These are phyloP conservation scores for Ploettnerulaceae sp. DNA, from an alignment of 2,329 filamentous ascomycete species.

Conservation along the genomic window DNA sequence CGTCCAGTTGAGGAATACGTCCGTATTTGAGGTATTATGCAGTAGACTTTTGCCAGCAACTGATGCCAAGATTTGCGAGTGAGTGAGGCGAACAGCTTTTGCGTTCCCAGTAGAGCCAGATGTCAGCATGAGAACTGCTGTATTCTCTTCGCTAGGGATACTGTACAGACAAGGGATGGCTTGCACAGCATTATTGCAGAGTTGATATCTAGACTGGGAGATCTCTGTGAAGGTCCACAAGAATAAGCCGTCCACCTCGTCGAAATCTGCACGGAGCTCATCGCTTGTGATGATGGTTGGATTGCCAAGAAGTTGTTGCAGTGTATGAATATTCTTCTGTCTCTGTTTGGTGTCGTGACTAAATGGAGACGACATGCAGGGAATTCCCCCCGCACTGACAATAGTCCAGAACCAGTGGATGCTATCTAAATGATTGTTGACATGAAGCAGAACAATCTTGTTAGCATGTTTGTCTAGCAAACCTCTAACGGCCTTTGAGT, in stretches of 20 bases:
- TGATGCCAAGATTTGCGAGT: slow-evolving; percentile 41
- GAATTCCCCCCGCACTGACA: slow-evolving; percentile 34
- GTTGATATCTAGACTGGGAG: neutral
- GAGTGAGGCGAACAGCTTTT: slow-evolving; percentile 45
- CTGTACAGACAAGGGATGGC: neutral
- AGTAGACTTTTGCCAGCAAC: slow-evolving; percentile 11
- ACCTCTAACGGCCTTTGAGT: neutral
- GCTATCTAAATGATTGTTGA: slow-evolving; percentile 36
- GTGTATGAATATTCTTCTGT: slow-evolving; percentile 31
- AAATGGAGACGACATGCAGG: slow-evolving; percentile 34
- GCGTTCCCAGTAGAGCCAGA: slow-evolving; percentile 48
- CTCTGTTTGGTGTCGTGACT: slow-evolving; percentile 30
- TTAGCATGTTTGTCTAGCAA: neutral
- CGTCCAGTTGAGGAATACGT: slow-evolving; percentile 37
- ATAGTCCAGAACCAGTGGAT: slow-evolving; percentile 39
- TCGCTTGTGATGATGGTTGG: slow-evolving; percentile 29
- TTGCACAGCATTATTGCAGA: neutral
- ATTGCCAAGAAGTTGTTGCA: slow-evolving; percentile 25
- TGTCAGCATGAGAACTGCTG: slow-evolving; percentile 45
- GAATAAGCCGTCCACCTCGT: slow-evolving; percentile 11
- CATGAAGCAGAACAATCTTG: slow-evolving; percentile 31
- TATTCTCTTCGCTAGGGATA: slow-evolving; percentile 9
- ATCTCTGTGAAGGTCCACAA: slow-evolving; percentile 1
- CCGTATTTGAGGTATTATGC: slow-evolving; percentile 2
- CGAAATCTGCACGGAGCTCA: slow-evolving; percentile 18